Evolutionary conservation across 2,329 filamentous ascomycete species (phyloP), one percentile per base, ranked within the genome.

Genomic region (Mycogone perniciosa): DNA sequence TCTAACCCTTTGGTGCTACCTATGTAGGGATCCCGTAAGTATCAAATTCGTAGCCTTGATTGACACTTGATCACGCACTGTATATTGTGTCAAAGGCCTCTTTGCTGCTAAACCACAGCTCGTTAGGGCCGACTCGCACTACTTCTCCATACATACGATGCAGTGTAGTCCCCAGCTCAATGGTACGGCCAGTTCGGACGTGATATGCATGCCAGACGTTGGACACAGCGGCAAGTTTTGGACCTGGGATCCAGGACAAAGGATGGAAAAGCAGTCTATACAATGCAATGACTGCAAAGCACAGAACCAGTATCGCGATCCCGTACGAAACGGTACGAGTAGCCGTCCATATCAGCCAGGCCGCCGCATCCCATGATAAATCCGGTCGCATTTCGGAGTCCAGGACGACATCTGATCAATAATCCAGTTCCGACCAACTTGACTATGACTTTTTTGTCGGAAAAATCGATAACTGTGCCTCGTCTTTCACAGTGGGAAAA

Each of bases 51-150:
- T 4, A 31, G 33, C 3, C 6, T 31, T 8, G 26, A 26, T 26
- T 5, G n/a, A 7, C 7, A 29, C 9, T 13, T 2, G 27, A 30
- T 34, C 2, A 59, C 70, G 13, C 54, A 76, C 75, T 64, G 59
- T 79, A 80, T 6, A 78, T 75, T 1, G 64, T 57, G 49, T 69
- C 69, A 52, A 74, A 77, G 0, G 72, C 76, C 44, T 76, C 73
- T 26, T 60, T 66, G 3, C 70, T 75, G 51, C 74, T 64, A 30
- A 79, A 73, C 72, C 76, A 80, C 5, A 81, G 67, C 57, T 80
- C 77, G 33, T 77, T 70, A 0, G 78, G 77, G 0, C 74, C 74
- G 6, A 81, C 71, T 0, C 78, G 69, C n/a, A 81, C 78, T 2
- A 70, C 64, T 0, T 74, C 69, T 0, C 78, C 78, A 52, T 80